Evolutionary conservation across 2,329 filamentous ascomycete genomes (phyloP).

Genomic region (Fusarium sp.): DNA sequence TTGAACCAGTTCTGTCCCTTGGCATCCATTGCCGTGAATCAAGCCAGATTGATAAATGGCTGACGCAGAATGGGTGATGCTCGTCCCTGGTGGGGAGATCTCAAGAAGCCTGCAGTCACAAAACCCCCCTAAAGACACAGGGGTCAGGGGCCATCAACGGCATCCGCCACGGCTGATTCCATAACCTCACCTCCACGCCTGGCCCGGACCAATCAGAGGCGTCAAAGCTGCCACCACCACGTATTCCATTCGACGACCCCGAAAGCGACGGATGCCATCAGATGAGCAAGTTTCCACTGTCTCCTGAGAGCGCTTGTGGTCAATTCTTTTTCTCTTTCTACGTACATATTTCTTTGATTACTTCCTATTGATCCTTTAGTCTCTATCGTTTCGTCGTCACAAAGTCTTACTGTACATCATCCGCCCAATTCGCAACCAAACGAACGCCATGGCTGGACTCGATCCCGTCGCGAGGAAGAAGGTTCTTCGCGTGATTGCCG

Average conservation of each 20-base stretch:
- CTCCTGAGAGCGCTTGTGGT: slow-evolving; percentile 31
- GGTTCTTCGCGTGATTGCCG: slow-evolving; percentile 88
- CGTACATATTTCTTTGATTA: background rate
- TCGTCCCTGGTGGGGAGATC: slow-evolving; percentile 9
- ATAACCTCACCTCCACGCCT: background rate
- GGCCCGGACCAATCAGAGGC: slow-evolving; percentile 20
- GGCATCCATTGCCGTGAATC: slow-evolving; percentile 1
- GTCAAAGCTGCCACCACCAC: slow-evolving; percentile 32
- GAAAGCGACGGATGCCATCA: slow-evolving; percentile 26
- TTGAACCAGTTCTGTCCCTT: background rate
- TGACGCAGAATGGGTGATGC: background rate
- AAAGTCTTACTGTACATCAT: background rate
- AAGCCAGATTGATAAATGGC: background rate
- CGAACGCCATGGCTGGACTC: slow-evolving; percentile 56
- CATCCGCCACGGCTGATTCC: slow-evolving; percentile 25
- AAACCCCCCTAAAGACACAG: slow-evolving; percentile 25
- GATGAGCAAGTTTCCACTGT: slow-evolving; percentile 38
- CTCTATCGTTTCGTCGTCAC: background rate
- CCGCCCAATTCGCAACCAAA: slow-evolving; percentile 12
- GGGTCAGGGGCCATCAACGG: slow-evolving; percentile 16
- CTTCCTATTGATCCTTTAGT: background rate
- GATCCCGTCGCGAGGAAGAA: slow-evolving; percentile 75
- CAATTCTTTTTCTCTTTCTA: slow-evolving; percentile 1
- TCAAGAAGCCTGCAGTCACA: slow-evolving; percentile 27
- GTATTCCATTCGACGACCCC: slow-evolving; percentile 28